These are phyloP conservation scores for Hortiboletus campestris DNA, from an alignment of 768 basidiomycete genomes.

Conservation along the genomic window DNA sequence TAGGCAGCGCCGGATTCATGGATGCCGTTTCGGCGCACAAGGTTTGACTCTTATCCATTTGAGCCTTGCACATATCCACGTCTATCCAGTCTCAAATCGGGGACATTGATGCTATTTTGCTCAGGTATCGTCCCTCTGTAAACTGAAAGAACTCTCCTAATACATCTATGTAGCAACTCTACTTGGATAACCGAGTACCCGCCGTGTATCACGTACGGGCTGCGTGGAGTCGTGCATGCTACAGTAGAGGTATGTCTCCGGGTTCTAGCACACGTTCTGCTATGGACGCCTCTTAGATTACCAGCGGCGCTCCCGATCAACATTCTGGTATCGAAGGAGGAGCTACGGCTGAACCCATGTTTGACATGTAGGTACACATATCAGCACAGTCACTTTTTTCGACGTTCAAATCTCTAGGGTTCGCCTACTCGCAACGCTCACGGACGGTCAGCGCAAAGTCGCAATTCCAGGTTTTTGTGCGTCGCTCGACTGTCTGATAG, in stretches of 20 bases:
- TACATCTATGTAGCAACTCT: slow-evolving; percentile 64
- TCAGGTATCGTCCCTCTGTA: slow-evolving; percentile 51
- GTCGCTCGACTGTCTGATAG: slow-evolving; percentile 28
- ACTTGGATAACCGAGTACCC: slow-evolving; percentile 93
- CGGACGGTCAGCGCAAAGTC: slow-evolving; percentile 55
- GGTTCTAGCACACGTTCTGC: not conserved
- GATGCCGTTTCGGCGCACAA: slow-evolving; percentile 75
- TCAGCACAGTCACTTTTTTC: not conserved
- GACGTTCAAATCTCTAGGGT: slow-evolving; percentile 50
- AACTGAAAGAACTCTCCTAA: not conserved
- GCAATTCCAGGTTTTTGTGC: slow-evolving; percentile 81
- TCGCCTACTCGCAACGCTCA: slow-evolving; percentile 70
- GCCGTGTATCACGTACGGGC: slow-evolving; percentile 93
- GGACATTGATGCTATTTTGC: slow-evolving; percentile 82
- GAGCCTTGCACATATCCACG: not conserved
- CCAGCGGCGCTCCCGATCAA: slow-evolving; percentile 70
- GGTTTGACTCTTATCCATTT: slow-evolving; percentile 38
- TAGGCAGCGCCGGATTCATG: slow-evolving; percentile 84
- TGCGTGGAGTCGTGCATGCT: slow-evolving; percentile 92
- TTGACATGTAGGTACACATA: slow-evolving; percentile 67
- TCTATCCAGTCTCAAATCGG: slow-evolving; percentile 70
- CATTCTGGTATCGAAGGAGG: slow-evolving; percentile 97
- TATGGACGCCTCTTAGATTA: slow-evolving; percentile 46
- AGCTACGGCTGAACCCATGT: slow-evolving; percentile 83
- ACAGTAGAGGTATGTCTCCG: slow-evolving; percentile 57